Evolutionary conservation across 129 eudicot genomes (phyloP).

Genomic region (Artemisia tridentata): DNA sequence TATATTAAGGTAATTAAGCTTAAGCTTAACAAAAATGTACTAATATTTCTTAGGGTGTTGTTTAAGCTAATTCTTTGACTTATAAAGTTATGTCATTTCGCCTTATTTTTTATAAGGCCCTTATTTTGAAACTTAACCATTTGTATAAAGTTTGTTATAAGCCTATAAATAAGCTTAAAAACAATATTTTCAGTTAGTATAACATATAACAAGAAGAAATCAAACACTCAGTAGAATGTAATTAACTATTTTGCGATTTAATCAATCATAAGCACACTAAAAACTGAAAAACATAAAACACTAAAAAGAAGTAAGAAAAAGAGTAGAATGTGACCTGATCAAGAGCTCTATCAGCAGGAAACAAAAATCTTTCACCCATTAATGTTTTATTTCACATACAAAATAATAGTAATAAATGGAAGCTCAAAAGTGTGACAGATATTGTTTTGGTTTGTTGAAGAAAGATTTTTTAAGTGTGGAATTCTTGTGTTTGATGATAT

Average conservation of each 20-base stretch:
- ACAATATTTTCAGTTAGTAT: too few relatives aligned
- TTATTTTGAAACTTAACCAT: too few relatives aligned
- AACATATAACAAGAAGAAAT: too few relatives aligned
- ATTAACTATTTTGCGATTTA: not conserved
- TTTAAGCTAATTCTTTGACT: not conserved
- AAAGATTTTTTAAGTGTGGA: slow-evolving; percentile 9
- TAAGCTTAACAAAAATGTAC: not conserved
- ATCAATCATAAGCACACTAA: not conserved
- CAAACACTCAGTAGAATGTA: too few relatives aligned
- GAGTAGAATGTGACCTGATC: slow-evolving; percentile 46
- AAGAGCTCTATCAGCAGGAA: slow-evolving; percentile 55
- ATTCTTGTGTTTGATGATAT: slow-evolving; percentile 35
- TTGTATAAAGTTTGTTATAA: too few relatives aligned
- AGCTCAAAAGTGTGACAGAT: slow-evolving; percentile 21
- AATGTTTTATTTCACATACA: slow-evolving; percentile 26
- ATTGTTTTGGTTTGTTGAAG: slow-evolving; percentile 21
- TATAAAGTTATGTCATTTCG: not conserved
- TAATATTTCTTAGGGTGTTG: not conserved
- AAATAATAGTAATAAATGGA: not conserved
- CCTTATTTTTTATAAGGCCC: not conserved
- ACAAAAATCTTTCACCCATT: slow-evolving; percentile 45
- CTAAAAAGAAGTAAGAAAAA: not conserved
- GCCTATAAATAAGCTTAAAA: too few relatives aligned
- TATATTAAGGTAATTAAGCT: not conserved
- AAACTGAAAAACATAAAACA: not conserved